phyloP scores from a whole-genome alignment of 2,329 filamentous ascomycete genomes.

The Niveomyces coronatus region DNA sequence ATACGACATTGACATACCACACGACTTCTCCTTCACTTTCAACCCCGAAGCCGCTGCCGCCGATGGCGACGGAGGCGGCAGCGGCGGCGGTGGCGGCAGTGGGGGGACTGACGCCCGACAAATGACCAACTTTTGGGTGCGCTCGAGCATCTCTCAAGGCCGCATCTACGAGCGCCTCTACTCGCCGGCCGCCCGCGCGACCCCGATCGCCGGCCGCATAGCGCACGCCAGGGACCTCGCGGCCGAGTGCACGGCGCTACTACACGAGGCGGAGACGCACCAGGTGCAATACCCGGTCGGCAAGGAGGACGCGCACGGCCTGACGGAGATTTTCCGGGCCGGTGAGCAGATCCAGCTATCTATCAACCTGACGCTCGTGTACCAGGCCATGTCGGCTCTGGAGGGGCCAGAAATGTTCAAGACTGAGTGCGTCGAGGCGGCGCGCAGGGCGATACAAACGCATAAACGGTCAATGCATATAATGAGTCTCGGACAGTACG shows the following conservation, averaged over 20 bases:
- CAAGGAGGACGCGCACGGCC: constrained; percentile 26
- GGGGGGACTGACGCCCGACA: too few species aligned
- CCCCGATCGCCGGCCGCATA: constrained; percentile 28
- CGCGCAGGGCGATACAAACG: constrained; percentile 35
- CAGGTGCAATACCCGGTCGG: constrained; percentile 26
- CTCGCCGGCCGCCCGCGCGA: constrained; percentile 33
- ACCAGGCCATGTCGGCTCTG: constrained; percentile 40
- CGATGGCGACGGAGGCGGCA: constrained; percentile 16
- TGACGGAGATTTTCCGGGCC: constrained; percentile 34
- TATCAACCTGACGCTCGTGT: constrained; percentile 39
- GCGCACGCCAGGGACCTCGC: constrained; percentile 29
- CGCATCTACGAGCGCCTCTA: constrained; percentile 47
- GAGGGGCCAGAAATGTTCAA: constrained; percentile 33
- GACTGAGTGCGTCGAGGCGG: constrained; percentile 37
- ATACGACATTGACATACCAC: constrained; percentile 45
- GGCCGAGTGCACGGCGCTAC: constrained; percentile 26
- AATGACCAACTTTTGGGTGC: constrained; percentile 43
- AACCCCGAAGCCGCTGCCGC: constrained; percentile 17
- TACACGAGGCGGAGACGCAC: constrained; percentile 23
- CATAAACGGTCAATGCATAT: constrained; percentile 37
- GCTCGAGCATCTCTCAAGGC: constrained; percentile 45
- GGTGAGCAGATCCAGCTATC: constrained; percentile 38
- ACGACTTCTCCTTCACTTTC: constrained; percentile 32
- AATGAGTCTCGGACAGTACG: constrained; percentile 27
- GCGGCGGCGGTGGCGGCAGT: too few species aligned